Conservation (phyloP, 306 rosid genomes). For the Vigna mungo region DNA sequence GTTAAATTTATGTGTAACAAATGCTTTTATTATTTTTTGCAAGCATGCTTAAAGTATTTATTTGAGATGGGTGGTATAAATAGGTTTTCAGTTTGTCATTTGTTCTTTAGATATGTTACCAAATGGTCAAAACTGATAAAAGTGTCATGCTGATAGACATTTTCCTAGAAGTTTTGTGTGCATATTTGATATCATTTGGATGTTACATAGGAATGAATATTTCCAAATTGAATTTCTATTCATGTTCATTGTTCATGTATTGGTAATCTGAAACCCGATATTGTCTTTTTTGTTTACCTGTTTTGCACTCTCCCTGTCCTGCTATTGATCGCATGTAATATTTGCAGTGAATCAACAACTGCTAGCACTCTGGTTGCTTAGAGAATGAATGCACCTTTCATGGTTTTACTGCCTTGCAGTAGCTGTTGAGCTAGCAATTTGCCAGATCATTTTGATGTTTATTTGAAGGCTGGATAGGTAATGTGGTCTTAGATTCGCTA, state of each 20-base stretch:
- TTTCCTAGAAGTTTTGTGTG: neutral
- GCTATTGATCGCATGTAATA: neutral
- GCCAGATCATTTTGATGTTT: conserved; percentile 17
- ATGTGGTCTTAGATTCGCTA: conserved; percentile 14
- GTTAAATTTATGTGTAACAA: neutral
- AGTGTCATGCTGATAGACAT: neutral
- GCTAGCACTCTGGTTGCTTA: conserved; percentile 65
- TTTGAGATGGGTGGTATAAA: neutral
- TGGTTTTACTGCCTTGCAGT: neutral
- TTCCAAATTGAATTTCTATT: neutral
- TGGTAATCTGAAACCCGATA: neutral
- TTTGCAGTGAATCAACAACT: conserved; percentile 60
- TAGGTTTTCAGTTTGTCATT: neutral
- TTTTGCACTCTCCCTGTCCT: neutral
- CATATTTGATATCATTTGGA: conserved; percentile 11
- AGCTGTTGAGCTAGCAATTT: conserved; percentile 15
- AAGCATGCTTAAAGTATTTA: neutral
- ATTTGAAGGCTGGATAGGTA: conserved; percentile 32
- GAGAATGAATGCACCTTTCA: conserved; percentile 11
- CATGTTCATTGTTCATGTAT: neutral
- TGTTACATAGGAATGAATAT: neutral
- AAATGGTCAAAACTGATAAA: neutral
- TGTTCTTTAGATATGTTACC: neutral
- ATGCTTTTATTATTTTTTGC: neutral
- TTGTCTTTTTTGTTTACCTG: neutral